A percentile compares a stretch with the other conserved stretches of the same genome.
These are phyloP conservation scores for Monosporascus cannonballus DNA, from an alignment of 2,329 filamentous ascomycete species.

Conservation along the genomic window DNA sequence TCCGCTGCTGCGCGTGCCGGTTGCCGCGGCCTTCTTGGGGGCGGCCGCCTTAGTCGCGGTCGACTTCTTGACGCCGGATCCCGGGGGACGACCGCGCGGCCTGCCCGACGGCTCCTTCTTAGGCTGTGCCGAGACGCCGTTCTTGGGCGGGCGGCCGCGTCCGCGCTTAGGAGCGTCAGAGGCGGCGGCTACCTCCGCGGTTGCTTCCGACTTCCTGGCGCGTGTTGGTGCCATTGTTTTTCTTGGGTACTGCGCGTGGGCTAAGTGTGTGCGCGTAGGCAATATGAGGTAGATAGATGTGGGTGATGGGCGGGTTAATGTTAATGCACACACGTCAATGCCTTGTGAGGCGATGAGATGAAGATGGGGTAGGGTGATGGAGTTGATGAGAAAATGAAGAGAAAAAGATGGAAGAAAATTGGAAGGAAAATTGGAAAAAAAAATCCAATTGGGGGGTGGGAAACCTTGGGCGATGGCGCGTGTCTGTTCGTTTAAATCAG, in stretches of 20 bases:
- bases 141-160: conserved; percentile 33
- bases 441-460: not conserved
- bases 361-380: too few relatives aligned
- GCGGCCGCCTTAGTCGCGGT: conserved; percentile 11
- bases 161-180: conserved; percentile 26
- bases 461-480: not conserved
- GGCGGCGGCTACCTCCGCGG: conserved; percentile 11
- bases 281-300: not conserved
- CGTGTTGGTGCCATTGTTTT: conserved; percentile 19
- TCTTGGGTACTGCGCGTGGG: not conserved
- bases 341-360: too few relatives aligned
- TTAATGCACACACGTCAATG: too few relatives aligned
- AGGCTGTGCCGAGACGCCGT: conserved; percentile 25
- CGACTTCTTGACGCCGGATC: conserved; percentile 22
- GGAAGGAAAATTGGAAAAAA: not conserved
- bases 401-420: not conserved
- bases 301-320: not conserved
- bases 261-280: not conserved
- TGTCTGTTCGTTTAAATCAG: not conserved
- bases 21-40: conserved; percentile 22
- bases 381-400: too few relatives aligned
- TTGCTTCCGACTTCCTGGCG: conserved; percentile 14
- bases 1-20: conserved; percentile 21
- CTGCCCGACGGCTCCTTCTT: conserved; percentile 35
- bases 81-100: conserved; percentile 43